These are phyloP conservation scores for Allium fistulosum DNA, from an alignment of 106 monocot species.

Conservation along the genomic window DNA sequence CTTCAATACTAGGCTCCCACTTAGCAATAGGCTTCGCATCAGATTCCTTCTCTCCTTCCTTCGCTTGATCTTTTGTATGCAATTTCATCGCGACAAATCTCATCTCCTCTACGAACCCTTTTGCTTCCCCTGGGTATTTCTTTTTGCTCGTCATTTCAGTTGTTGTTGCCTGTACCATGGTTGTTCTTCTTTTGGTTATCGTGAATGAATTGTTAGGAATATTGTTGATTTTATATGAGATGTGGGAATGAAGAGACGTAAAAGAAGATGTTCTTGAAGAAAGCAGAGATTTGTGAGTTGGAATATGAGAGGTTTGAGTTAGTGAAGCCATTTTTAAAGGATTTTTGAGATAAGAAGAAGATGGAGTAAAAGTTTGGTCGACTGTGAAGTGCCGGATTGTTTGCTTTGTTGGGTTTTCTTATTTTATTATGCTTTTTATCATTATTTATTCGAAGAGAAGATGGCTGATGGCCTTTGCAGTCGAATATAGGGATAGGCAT, in stretches of 20 bases:
- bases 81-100: constrained; percentile 58
- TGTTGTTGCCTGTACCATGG: constrained; percentile 6
- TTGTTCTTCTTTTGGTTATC: not conserved
- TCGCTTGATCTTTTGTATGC: constrained; percentile 69
- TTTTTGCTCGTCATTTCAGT: constrained; percentile 28
- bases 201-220: no score
- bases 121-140: constrained; percentile 17
- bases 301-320: not conserved
- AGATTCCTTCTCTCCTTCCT: constrained; percentile 61
- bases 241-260: not conserved
- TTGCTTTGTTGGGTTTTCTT: no score
- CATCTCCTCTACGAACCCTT: constrained; percentile 73
- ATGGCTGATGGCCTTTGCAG: no score
- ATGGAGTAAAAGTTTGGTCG: no score
- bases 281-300: not conserved
- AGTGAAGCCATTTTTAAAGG: constrained; percentile 1
- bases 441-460: no score
- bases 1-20: constrained; percentile 63
- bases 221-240: no score
- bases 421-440: no score
- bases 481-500: no score
- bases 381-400: no score
- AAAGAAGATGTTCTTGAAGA: not conserved
- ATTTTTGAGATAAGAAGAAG: not conserved
- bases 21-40: constrained; percentile 27